A percentile compares a stretch with the other conserved stretches of the same genome.
Evolutionary conservation across 805 yeast genomes (phyloP).

Genomic region (Candida sakaeoensis): DNA sequence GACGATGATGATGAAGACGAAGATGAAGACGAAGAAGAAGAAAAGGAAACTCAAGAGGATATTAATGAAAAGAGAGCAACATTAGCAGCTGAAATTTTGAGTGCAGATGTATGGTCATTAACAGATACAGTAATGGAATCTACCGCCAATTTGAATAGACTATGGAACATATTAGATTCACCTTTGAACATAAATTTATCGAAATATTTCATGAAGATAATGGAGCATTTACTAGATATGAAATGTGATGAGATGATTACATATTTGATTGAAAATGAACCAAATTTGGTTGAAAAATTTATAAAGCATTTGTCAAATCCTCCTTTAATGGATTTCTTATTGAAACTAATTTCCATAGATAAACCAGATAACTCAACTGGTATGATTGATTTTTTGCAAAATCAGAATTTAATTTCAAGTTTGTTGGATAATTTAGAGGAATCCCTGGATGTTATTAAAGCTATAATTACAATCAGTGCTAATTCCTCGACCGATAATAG

Average conservation of each 20-base stretch:
- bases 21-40: slow-evolving; percentile 23
- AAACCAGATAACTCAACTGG: slow-evolving; percentile 47
- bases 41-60: slow-evolving; percentile 32
- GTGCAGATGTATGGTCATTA: slow-evolving; percentile 91
- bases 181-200: slow-evolving; percentile 75
- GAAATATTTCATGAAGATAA: slow-evolving; percentile 86
- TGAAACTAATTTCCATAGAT: slow-evolving; percentile 43
- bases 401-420: slow-evolving; percentile 33
- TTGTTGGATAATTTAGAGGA: slow-evolving; percentile 33
- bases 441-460: slow-evolving; percentile 35
- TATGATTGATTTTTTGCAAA: slow-evolving; percentile 41
- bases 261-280: slow-evolving; percentile 41
- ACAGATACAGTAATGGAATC: slow-evolving; percentile 87
- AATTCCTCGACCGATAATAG: slow-evolving; percentile 44
- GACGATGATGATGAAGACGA: slow-evolving; percentile 9
- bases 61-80: slow-evolving; percentile 34
- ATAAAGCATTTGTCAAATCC: slow-evolving; percentile 43
- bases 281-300: slow-evolving; percentile 37
- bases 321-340: slow-evolving; percentile 43
- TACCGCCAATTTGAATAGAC: slow-evolving; percentile 54
- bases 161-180: slow-evolving; percentile 79
- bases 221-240: slow-evolving; percentile 58
- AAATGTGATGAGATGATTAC: slow-evolving; percentile 46
- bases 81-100: slow-evolving; percentile 78
- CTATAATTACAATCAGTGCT: slow-evolving; percentile 44